Evolutionary conservation across 495 filamentous ascomycete species (phyloP), one percentile per base, ranked within the genome.

Genomic region (Lophiostoma macrostomum): DNA sequence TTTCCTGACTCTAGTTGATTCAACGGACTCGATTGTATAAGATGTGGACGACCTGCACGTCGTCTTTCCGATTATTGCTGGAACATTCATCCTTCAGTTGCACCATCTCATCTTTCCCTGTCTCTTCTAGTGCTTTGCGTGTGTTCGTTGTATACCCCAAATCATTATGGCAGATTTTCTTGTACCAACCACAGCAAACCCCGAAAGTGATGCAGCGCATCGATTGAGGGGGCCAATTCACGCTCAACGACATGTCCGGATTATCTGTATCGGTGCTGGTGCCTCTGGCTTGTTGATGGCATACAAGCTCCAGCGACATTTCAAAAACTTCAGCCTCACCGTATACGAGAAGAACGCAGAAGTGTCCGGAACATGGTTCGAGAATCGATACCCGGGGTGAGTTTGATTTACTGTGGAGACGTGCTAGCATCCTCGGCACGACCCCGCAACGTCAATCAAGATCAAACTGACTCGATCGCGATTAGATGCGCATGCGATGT

Each of bases 401-500:
- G 65, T 57, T 27, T n/a, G 23, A 5, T 13, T 23, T 11, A 14
- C 14, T 22, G 20, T 24, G 40, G 40, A 14, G 5, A 12, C 20
- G 5, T 11, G 4, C n/a, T 24, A n/a, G 39, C 23, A 38, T 51
- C 37, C 55, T 43, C 4, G 36, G 38, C 19, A 22, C 51, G 13
- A 30, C 32, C 22, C 25, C 16, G 12, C 34, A 20, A 20, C 23
- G 28, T n/a, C 25, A 28, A 23, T 8, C n/a, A 25, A 29, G 18
- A 36, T 12, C 38, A 11, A 45, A 38, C 13, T 10, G 32, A 45
- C 29, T 29, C 50, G 37, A 57, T 1, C 52, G 31, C 16, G 13
- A 19, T n/a, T 56, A 57, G 54, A 64, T 64, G 74, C 68, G 63
- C 70, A 65, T 69, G 74, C 70, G 61, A 71, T 7, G 60, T 68